Evolutionary conservation across 495 filamentous ascomycete genomes (phyloP).

Genomic region (Eremomyces bilateralis): DNA sequence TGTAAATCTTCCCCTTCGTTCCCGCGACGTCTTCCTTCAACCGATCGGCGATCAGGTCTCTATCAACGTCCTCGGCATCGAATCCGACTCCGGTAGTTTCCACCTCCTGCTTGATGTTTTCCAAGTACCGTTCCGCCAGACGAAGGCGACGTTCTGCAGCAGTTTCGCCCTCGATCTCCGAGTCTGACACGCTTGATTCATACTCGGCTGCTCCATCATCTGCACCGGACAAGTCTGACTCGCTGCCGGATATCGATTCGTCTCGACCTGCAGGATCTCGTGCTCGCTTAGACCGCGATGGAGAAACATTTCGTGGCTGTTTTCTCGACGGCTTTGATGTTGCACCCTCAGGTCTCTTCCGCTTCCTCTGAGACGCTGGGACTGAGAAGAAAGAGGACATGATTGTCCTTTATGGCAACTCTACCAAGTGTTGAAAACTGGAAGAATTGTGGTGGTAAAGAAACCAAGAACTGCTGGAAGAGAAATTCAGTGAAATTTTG

Average conservation of each 20-base stretch:
- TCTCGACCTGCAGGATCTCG: constrained; percentile 6
- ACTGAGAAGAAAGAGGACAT: constrained; percentile 24
- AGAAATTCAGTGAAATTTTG: too few relatives aligned
- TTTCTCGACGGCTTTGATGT: constrained; percentile 5
- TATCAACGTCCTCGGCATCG: constrained; percentile 81
- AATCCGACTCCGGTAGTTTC: constrained; percentile 48
- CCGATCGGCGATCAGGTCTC: constrained; percentile 72
- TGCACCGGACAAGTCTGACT: constrained; percentile 22
- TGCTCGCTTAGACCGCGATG: constrained; percentile 3
- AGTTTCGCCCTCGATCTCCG: constrained; percentile 45
- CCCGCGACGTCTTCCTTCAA: constrained; percentile 87
- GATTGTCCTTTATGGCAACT: not conserved
- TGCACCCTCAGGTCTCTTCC: constrained; percentile 16
- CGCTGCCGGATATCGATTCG: constrained; percentile 72
- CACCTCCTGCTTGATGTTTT: constrained; percentile 70
- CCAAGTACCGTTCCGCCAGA: constrained; percentile 80
- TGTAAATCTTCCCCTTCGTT: constrained; percentile 73
- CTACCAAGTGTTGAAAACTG: not conserved
- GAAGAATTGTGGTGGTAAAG: not conserved
- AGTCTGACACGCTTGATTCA: not conserved
- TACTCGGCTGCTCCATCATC: constrained; percentile 27
- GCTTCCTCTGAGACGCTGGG: constrained; percentile 21
- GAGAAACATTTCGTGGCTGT: constrained; percentile 10
- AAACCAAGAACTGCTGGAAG: too few relatives aligned
- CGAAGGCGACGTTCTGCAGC: constrained; percentile 68